Evolutionary conservation across 352 stramenopile species (phyloP), one percentile per base, ranked within the genome.

Genomic region (Phytophthora gonapodyides): DNA sequence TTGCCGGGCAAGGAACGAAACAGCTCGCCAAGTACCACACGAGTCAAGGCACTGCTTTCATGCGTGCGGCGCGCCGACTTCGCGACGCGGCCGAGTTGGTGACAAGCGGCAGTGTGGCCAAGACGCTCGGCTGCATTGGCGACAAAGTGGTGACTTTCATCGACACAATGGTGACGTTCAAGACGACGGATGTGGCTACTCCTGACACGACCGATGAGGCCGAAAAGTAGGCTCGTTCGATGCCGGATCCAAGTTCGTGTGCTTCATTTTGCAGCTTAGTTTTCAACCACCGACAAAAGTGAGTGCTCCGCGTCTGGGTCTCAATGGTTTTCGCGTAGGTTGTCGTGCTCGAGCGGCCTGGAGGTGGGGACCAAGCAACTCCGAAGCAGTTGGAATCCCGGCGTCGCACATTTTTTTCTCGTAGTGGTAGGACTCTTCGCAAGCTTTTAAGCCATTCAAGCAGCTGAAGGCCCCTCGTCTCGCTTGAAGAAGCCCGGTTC

Each of bases 81-180:
- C 46, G 62, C 10, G 42, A 71, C 27, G 73, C 66, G 17, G 55
- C 40, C 1, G 63, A 75, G 57, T 72, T 70, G 35, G 66, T 86
- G 54, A 82, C 50, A 42, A 74, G 61, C 36, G 63, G 70, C 5
- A 37, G 8, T 37, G 64, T 84, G 7, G 76, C 71, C 2, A 76
- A 71, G 57, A 72, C 69, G 40, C 56, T 86, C 6, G 67, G 44
- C 5, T 65, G 82, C 53, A 61, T 86, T 15, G 76, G 76, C 21
- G 56, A 76, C 57, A 82, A 80, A 51, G 75, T 86, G 2, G 79
- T 62, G 1, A 15, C 21, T n/a, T 80, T 78, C 47, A 76, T 87
- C 50, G 75, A 82, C 1, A 38, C 71, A 35, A 47, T 60, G 15
- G 50, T 87, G 17, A 19, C 9, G 7, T 15, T 27, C 45, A 52